phyloP scores from a whole-genome alignment of 306 rosid genomes.

The Senna siamea region DNA sequence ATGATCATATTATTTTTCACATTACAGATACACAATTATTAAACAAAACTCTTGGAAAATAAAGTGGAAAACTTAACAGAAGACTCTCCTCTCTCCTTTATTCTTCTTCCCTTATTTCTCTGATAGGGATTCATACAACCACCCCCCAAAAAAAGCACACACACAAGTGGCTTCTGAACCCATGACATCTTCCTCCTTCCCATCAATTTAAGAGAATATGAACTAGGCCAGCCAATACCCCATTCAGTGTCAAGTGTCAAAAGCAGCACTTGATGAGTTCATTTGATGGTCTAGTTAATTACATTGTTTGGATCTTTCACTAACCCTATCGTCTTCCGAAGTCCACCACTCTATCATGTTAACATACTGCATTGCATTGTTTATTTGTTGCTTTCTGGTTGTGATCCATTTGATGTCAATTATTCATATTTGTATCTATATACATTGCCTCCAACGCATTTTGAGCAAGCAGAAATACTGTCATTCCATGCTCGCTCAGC shows the following conservation, averaged over 20 bases:
- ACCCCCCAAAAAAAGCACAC: neutral
- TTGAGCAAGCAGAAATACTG: neutral
- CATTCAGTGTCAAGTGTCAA: neutral
- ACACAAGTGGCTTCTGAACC: constrained; percentile 14
- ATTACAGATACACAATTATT: neutral
- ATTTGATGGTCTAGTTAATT: neutral
- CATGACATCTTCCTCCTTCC: neutral
- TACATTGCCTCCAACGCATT: neutral
- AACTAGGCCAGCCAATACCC: neutral
- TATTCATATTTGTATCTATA: neutral
- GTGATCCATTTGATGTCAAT: neutral
- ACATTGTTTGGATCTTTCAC: too few relatives aligned
- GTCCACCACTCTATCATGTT: neutral
- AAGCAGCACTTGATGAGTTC: neutral
- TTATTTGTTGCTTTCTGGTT: neutral
- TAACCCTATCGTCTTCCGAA: neutral
- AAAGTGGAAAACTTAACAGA: too few relatives aligned
- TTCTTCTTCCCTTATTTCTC: too few relatives aligned
- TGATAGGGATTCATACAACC: neutral
- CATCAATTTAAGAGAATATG: neutral
- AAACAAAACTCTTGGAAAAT: neutral
- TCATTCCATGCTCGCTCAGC: neutral
- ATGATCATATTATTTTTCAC: neutral
- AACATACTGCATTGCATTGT: neutral
- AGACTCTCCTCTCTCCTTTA: too few relatives aligned